phyloP scores from a whole-genome alignment of 306 rosid species.

The Begonia masoniana region DNA sequence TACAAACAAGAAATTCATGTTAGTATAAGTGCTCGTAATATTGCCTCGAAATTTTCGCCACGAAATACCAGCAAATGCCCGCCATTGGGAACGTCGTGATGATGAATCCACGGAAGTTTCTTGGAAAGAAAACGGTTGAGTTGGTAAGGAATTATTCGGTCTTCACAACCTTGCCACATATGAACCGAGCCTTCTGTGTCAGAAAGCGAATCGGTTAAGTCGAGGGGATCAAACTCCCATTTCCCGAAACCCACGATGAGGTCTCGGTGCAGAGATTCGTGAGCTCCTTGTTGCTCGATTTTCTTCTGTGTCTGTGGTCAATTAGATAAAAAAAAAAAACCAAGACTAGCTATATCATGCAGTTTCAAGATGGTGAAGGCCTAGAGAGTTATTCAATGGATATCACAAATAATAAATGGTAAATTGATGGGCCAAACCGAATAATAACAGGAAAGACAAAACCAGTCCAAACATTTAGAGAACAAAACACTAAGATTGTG shows the following conservation, averaged over 20 bases:
- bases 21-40: constrained; percentile 37
- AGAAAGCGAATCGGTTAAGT: constrained; percentile 26
- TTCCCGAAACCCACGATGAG: constrained; percentile 27
- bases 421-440: too few species aligned
- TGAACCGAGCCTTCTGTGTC: constrained; percentile 38
- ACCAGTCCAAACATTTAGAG: too few species aligned
- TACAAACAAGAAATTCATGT: constrained; percentile 6
- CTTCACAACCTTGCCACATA: constrained; percentile 64
- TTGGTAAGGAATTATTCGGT: constrained; percentile 34
- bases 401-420: too few species aligned
- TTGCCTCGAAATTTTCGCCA: constrained; percentile 27
- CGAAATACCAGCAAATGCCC: constrained; percentile 42
- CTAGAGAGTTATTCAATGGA: too few species aligned
- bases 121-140: constrained; percentile 37
- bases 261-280: constrained; percentile 54
- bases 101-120: constrained; percentile 62
- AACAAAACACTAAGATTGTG: too few species aligned
- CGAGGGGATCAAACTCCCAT: constrained; percentile 46
- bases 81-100: constrained; percentile 50
- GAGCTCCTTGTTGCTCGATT: constrained; percentile 48
- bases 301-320: constrained; percentile 23
- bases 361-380: too few species aligned
- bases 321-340: too few species aligned
- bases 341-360: too few species aligned
- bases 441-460: too few species aligned